Evolutionary conservation across 1,139 yeast genomes (phyloP), one percentile per base, ranked within the genome.

Genomic region (Debaryomyces udenii): DNA sequence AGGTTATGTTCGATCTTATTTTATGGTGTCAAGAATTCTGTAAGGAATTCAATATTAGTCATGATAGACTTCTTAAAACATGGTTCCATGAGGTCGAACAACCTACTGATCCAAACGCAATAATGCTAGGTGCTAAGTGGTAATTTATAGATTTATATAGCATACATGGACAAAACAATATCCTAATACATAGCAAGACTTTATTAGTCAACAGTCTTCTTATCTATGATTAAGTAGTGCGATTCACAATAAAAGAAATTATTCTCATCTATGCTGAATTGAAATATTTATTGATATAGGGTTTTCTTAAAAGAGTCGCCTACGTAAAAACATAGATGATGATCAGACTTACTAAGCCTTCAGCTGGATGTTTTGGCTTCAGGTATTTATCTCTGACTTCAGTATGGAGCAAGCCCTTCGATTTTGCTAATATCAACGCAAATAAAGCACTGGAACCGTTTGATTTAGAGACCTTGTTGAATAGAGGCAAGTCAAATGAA

Each of bases 31-130:
- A 50, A 6, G 54, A 52, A n/a, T 75, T 78, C 47, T 58, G 69
- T 38, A 40, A 32, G 1, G 55, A 58, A 29, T 64, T 59, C 45
- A 57, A 55, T 3, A 55, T 76, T 6, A 45, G 48, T 16, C 64
- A 61, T 35, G 57, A 61, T 9, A 60, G 85, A 46, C 49, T 80
- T 38, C 56, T 70, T 44, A 60, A 66, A 40, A 76, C 82, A 1
- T 66, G 68, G 50, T 80, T 80, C 53, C 68, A 67, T 40, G 74
- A 66, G 39, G 78, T 80, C 36, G 82, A 76, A 42, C 68, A 74
- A 50, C 76, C 78, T 3, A 70, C 73, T 3, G 83, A 78, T 53
- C 74, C 77, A 3, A 62, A 68, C 35, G 61, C 71, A 9, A 63
- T 68, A 13, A 50, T 73, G 41, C 57, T 73, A 14, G 77, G 76